Base-by-base conservation (phyloP, 306 rosid species). In the Acacia crassicarpa region DNA sequence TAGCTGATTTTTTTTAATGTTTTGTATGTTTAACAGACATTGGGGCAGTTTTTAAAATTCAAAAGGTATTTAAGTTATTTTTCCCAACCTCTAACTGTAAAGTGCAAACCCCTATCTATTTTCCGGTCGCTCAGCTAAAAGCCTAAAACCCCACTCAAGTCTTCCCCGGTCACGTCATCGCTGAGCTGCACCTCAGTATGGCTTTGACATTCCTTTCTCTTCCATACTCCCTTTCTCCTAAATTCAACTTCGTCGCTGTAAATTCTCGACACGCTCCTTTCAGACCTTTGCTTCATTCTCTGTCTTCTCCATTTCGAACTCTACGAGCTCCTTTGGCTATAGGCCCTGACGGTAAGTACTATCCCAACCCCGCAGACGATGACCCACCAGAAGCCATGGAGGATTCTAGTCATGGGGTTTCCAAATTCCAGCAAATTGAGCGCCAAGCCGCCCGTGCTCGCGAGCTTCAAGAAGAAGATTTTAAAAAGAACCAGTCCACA, bases 321-420 rank as follows among this genome's bases (percentile, higher is more conserved):
- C 79, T 74, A 20, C 86, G 79, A 33, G 63, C 90, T 35, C 85
- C 87, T 27, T 43, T 82, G 43, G 90, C 96, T 16, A 87, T 88
- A 23, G 91, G 93, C 8, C 84, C 89, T 11, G 91, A 91, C 83
- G 93, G 89, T 5, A 93, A 89, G 81, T 93, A 67, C 91, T 92
- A 93, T 82, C 99, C 96, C 5, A 85, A 88, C 88, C 92, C 97
- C 1, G 84, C 89, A 9, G 98, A 93, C 72, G 92, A 93, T 43
- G 99, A 93, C 85, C 99, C 97, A 2, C 99, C 97, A 0, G 98
- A 95, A 45, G 91, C 87, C 2, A 67, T 59, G 6, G 94, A 95
- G 30, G 97, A 95, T 78, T 76, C 97, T 35, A 91, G 85, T 20
- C 98, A 95, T 73, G 97, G 98, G 32, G 89, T 92, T 33, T 85